Evolutionary conservation across 176 grass and related monocot species (phyloP), one percentile per base, ranked within the genome.

Genomic region (Ananas comosus): DNA sequence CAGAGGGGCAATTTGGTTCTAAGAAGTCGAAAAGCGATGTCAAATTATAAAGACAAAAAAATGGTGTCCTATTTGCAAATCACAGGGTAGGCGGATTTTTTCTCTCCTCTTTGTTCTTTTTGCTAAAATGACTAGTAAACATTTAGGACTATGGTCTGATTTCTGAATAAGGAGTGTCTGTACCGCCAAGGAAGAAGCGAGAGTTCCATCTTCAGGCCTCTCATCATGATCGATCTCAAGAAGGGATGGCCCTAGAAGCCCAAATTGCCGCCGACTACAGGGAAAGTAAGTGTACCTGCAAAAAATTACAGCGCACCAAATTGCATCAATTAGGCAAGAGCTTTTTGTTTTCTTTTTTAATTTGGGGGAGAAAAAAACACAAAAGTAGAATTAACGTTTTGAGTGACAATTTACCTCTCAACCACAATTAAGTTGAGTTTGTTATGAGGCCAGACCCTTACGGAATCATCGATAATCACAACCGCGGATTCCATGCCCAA

Each of bases 271-370:
- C 73, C 94, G 90, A 54, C 94, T 99, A 75, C 94, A 91, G 2
- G 94, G 94, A 48, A 99, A 99, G 85, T 99, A 99, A 22, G 85
- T 99, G 77, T 99, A 99, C 77, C 94, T 99, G 73, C 51, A 82
- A 59, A 67, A 76, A 50, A 75, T 65, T 66, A 13, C 33, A 7
- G 33, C 33, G 6, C 53, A 64, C 50, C 49, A 64, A 9, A 69
- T 22, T 53, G 53, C 63, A 27, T 51, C 53, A 64, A 21, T 7
- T 53, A 64, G 69, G 51, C 56, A 69, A 79, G 49, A 79, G 27
- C 16, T 19, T 50, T 59, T 48, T 78, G 11, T n/a, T 63, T 13
- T 49, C 33, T 63, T 10, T 11, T 63, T 53, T 16, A 69, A 51
- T 9, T 63, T 69, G n/a, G 53, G 64, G 68, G 13, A 78, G 67